Conservation (phyloP, 2,329 filamentous ascomycete genomes). For the Penicillium vulpinum region DNA sequence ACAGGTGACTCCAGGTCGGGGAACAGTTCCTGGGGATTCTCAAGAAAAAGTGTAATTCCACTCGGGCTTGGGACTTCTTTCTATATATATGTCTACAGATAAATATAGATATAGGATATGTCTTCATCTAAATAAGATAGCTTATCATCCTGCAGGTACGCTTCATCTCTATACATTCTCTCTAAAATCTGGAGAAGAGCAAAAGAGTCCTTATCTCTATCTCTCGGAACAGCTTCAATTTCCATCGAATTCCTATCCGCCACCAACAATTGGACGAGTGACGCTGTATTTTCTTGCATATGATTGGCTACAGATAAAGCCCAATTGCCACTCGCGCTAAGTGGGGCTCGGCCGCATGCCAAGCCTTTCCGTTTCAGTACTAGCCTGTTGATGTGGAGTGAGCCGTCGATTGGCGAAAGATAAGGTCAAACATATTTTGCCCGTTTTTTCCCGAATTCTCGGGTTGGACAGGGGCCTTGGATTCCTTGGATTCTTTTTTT, state of each 20-base stretch:
- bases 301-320: conserved; percentile 17
- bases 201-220: conserved; percentile 1
- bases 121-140: background rate
- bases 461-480: background rate
- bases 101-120: no score
- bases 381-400: background rate
- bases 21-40: conserved; percentile 7
- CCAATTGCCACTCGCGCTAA: conserved; percentile 2
- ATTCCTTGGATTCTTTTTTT: background rate
- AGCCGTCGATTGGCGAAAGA: conserved; percentile 12
- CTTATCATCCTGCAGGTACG: conserved; percentile 9
- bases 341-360: conserved; percentile 1
- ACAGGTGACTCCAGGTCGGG: conserved; percentile 1
- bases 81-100: no score
- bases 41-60: conserved; percentile 3
- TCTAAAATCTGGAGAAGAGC: background rate
- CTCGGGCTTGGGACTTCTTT: background rate
- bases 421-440: conserved; percentile 1
- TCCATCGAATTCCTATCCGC: conserved; percentile 8
- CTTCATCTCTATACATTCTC: no score
- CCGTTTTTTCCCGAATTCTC: conserved; percentile 6
- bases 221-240: background rate
- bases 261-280: conserved; percentile 18
- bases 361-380: background rate
- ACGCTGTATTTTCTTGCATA: background rate